Conservation (phyloP, 2,329 filamentous ascomycete genomes). For the Trichophyton benhamiae region DNA sequence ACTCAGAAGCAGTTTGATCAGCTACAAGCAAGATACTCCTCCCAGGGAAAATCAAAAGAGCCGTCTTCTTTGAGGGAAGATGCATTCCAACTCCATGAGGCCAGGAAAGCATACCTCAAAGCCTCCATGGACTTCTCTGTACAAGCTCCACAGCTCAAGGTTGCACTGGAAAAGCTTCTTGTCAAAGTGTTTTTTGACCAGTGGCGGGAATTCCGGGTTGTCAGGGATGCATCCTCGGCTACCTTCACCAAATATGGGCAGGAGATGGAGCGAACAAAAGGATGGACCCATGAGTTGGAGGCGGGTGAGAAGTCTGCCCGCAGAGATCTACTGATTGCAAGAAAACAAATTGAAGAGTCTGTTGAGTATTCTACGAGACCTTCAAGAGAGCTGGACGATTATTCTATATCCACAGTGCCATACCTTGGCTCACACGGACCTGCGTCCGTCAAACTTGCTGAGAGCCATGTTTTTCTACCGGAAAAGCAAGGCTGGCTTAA, state of each 20-base stretch:
- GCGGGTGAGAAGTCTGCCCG: conserved; percentile 71
- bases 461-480: conserved; percentile 32
- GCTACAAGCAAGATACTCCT: conserved; percentile 66
- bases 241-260: conserved; percentile 54
- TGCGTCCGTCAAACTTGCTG: conserved; percentile 46
- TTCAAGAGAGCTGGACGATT: conserved; percentile 85
- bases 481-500: conserved; percentile 97
- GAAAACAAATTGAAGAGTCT: conserved; percentile 69
- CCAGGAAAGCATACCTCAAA: conserved; percentile 77
- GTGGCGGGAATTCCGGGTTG: conserved; percentile 71
- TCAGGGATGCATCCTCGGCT: conserved; percentile 51
- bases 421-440: conserved; percentile 63
- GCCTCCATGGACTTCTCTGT: conserved; percentile 90
- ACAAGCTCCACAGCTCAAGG: conserved; percentile 71
- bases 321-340: conserved; percentile 63
- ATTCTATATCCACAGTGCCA: conserved; percentile 77
- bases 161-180: conserved; percentile 71
- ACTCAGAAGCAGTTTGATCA: conserved; percentile 76
- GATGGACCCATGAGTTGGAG: conserved; percentile 93
- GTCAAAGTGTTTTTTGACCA: conserved; percentile 75
- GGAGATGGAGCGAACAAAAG: conserved; percentile 83
- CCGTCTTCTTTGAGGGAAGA: conserved; percentile 83
- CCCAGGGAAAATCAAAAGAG: conserved; percentile 86
- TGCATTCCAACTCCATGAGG: conserved; percentile 89
- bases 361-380: conserved; percentile 61